Conservation (phyloP, 192 early-diverging fungal species). For the Backusella luteola region DNA sequence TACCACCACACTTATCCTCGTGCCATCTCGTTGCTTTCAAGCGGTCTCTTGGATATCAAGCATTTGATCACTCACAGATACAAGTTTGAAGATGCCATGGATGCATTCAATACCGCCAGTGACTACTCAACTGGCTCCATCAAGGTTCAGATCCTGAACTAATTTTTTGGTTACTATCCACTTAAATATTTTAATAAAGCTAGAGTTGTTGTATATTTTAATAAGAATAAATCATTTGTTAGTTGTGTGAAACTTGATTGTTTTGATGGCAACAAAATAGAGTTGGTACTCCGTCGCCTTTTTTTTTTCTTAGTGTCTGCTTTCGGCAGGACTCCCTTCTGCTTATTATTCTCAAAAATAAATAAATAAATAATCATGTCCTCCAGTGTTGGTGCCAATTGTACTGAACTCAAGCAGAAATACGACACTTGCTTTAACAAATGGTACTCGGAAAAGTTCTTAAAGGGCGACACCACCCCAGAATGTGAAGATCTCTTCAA, state of each 20-base stretch:
- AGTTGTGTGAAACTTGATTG: no score
- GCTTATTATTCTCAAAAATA: background rate
- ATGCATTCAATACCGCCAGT: conserved; percentile 32
- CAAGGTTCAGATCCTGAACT: conserved; percentile 30
- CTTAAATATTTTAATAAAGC: no score
- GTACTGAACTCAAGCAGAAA: conserved; percentile 77
- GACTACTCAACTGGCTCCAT: conserved; percentile 20
- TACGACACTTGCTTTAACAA: conserved; percentile 93
- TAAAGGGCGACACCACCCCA: conserved; percentile 78
- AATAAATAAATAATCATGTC: conserved; percentile 41
- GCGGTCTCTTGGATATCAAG: conserved; percentile 31
- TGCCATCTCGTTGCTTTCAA: conserved; percentile 23
- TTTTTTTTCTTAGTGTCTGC: background rate
- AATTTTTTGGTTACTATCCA: background rate
- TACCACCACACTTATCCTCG: conserved; percentile 33
- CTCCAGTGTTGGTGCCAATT: conserved; percentile 64
- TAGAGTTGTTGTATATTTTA: no score
- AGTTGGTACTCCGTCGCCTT: background rate
- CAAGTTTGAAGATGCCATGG: conserved; percentile 31
- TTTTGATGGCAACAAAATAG: background rate
- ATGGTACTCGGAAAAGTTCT: conserved; percentile 94
- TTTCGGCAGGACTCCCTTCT: background rate
- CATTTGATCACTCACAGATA: conserved; percentile 35
- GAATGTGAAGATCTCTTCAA: conserved; percentile 86
- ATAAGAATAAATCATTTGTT: no score